Conservation (phyloP, 495 filamentous ascomycete genomes). For the Podospora comata region DNA sequence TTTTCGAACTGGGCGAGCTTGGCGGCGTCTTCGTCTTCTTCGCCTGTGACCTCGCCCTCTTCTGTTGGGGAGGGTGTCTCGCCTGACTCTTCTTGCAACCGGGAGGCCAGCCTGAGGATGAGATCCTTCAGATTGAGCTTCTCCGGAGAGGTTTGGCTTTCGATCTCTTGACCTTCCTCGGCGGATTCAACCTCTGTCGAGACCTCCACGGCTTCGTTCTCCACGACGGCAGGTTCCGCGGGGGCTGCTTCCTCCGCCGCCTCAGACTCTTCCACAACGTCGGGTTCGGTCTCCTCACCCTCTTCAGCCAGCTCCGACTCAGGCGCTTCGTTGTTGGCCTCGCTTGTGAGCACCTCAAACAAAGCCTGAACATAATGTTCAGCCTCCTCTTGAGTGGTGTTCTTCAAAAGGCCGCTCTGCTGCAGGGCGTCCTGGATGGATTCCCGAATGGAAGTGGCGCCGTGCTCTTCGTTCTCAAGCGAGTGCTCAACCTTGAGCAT, state of each 20-base stretch:
- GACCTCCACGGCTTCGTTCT: not conserved
- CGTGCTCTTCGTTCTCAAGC: conserved; percentile 52
- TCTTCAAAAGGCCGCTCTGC: conserved; percentile 42
- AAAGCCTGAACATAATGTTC: conserved; percentile 41
- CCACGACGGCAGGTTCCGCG: not conserved
- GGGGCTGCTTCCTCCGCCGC: conserved; percentile 5
- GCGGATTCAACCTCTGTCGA: conserved; percentile 19
- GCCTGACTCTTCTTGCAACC: conserved; percentile 11
- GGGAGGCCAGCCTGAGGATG: conserved; percentile 26
- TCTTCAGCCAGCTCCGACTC: conserved; percentile 17
- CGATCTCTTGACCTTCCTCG: conserved; percentile 19
- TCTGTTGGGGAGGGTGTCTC: not conserved
- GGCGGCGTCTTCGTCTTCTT: conserved; percentile 24
- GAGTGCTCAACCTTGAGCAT: conserved; percentile 52
- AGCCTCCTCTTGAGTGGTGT: conserved; percentile 34
- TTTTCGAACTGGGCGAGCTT: conserved; percentile 40
- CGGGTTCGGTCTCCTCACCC: conserved; percentile 8
- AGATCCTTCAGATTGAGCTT: conserved; percentile 30
- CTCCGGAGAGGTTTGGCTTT: conserved; percentile 3
- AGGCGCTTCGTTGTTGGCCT: not conserved
- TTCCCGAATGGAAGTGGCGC: conserved; percentile 41
- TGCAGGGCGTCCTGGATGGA: conserved; percentile 44
- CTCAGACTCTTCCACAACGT: conserved; percentile 10
- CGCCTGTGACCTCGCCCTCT: conserved; percentile 5
- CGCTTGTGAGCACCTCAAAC: conserved; percentile 38